These are phyloP conservation scores for Ilex asprella DNA, from an alignment of 257 asterid genomes.

Conservation along the genomic window DNA sequence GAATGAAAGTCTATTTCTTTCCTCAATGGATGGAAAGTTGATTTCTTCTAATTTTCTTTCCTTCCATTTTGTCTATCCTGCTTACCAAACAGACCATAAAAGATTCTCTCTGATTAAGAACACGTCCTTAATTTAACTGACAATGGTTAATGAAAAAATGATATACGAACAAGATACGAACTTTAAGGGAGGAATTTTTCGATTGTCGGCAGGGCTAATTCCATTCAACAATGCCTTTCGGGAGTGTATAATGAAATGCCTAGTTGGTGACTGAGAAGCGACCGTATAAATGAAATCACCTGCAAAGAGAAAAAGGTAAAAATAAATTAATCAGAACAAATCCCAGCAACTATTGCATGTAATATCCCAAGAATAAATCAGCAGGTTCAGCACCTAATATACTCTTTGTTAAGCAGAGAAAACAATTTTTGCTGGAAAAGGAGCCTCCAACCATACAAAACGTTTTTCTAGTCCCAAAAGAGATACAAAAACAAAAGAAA, in stretches of 20 bases:
- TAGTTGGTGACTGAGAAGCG: constrained; percentile 85
- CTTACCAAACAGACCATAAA: too few species aligned
- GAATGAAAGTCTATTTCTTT: too few species aligned
- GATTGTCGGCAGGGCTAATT: constrained; percentile 84
- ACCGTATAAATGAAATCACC: constrained; percentile 92
- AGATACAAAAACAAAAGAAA: too few species aligned
- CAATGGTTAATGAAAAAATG: background rate
- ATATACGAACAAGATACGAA: constrained; percentile 19
- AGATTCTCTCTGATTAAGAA: background rate
- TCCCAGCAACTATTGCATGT: constrained; percentile 8
- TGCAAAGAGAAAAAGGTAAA: constrained; percentile 32
- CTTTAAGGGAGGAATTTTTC: constrained; percentile 91
- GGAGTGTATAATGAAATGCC: constrained; percentile 89
- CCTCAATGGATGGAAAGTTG: too few species aligned
- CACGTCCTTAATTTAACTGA: background rate
- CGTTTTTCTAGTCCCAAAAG: too few species aligned
- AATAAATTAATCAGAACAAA: constrained; percentile 3
- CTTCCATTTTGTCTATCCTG: too few species aligned
- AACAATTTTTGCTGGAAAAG: too few species aligned
- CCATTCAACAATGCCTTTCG: constrained; percentile 95
- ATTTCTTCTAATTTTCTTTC: too few species aligned
- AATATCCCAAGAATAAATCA: constrained; percentile 1
- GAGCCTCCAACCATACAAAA: too few species aligned
- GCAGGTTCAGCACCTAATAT: constrained; percentile 7
- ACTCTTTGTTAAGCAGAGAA: background rate